These are phyloP conservation scores for Blastocystis hominis DNA, from an alignment of 352 stramenopile genomes.

Conservation along the genomic window DNA sequence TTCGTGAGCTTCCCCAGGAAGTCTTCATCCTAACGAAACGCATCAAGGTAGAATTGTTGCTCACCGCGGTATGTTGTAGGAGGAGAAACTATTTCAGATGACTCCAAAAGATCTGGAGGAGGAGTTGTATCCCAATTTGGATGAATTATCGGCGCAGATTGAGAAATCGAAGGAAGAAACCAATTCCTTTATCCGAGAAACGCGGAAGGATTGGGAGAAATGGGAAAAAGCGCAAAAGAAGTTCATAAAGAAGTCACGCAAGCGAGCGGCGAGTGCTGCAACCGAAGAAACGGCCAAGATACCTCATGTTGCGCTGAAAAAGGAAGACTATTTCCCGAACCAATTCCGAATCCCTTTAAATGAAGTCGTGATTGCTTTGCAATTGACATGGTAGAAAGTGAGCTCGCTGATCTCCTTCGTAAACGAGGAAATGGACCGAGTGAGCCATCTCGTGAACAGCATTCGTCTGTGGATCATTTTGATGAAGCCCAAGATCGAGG, in stretches of 20 bases:
- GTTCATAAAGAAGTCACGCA: not conserved
- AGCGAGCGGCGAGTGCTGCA: not conserved
- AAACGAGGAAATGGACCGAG: not conserved
- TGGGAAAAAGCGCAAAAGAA: slow-evolving; percentile 47
- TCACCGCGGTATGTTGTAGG: not conserved
- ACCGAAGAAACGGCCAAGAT: not conserved
- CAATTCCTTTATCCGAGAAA: slow-evolving; percentile 4
- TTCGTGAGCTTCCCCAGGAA: slow-evolving; percentile 2
- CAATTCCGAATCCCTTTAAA: not conserved
- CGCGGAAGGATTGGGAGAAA: not conserved
- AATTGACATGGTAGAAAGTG: not conserved
- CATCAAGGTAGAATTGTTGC: not conserved
- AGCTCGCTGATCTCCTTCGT: not conserved
- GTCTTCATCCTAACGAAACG: not conserved
- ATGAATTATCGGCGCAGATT: not conserved
- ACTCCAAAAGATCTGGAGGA: not conserved
- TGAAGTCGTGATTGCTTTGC: not conserved
- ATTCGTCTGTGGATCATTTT: slow-evolving; percentile 61
- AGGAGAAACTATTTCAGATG: slow-evolving; percentile 12
- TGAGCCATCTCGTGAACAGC: not conserved
- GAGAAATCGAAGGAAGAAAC: not conserved
- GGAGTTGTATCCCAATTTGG: not conserved
- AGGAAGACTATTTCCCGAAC: not conserved
- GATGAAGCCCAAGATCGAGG: slow-evolving; percentile 60
- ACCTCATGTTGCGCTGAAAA: not conserved